phyloP scores from a whole-genome alignment of 257 asterid genomes.

The Solanum pennellii region DNA sequence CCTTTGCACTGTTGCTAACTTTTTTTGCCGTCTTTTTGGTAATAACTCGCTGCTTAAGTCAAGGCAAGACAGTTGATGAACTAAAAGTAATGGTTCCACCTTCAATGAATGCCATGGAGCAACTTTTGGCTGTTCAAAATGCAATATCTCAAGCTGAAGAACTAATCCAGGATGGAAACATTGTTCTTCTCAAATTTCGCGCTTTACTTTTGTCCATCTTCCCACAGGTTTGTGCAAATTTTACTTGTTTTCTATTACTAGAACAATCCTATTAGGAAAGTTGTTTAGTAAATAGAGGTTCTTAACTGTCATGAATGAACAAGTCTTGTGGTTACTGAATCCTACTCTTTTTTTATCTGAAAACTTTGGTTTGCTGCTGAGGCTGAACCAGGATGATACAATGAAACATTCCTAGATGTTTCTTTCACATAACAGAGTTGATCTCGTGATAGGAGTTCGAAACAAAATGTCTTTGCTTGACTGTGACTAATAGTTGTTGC shows the following conservation, averaged over 20 bases:
- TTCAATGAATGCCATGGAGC: conserved; percentile 85
- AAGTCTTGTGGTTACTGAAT: background rate
- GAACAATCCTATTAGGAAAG: background rate
- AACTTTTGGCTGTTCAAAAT: conserved; percentile 90
- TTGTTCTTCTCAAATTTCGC: conserved; percentile 67
- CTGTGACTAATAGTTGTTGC: background rate
- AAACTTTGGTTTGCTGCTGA: background rate
- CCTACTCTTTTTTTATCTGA: background rate
- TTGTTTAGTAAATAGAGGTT: background rate
- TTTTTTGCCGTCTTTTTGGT: conserved; percentile 62
- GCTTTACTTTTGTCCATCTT: conserved; percentile 72
- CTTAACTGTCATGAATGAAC: background rate
- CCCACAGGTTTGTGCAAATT: conserved; percentile 54
- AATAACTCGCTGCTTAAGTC: conserved; percentile 49
- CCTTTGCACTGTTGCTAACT: conserved; percentile 30
- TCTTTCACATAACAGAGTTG: background rate
- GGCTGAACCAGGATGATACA: background rate
- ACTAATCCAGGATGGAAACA: conserved; percentile 74
- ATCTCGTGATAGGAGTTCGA: background rate
- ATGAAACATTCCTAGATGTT: background rate
- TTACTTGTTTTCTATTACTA: background rate
- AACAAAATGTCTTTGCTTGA: background rate
- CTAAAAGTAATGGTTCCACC: conserved; percentile 74
- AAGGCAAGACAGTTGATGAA: conserved; percentile 54
- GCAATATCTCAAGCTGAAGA: conserved; percentile 87